phyloP scores from a whole-genome alignment of 129 eudicot species.

The Escallonia rubra region DNA sequence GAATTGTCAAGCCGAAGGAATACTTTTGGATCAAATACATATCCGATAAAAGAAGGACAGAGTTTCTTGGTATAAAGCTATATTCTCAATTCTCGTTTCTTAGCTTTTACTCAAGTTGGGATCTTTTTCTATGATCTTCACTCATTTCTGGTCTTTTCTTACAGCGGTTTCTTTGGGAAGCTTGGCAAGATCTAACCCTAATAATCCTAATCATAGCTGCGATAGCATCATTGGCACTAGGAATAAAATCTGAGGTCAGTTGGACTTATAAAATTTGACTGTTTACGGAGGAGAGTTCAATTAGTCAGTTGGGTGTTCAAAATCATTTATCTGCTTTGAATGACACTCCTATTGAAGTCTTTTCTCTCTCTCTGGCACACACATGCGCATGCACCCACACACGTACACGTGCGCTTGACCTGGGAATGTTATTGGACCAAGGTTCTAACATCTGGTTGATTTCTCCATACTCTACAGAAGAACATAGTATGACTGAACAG shows the following conservation, averaged over 20 bases:
- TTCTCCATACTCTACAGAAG: too few species aligned
- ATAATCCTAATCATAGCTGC: constrained; percentile 84
- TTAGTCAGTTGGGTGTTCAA: neutral
- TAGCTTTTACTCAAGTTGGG: neutral
- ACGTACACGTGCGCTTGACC: neutral
- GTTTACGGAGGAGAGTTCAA: neutral
- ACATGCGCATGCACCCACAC: neutral
- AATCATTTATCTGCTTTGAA: neutral
- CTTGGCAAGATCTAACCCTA: constrained; percentile 89
- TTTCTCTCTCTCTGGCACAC: neutral
- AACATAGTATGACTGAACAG: too few species aligned
- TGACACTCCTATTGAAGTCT: constrained; percentile 6
- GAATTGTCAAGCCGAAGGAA: constrained; percentile 53
- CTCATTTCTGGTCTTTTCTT: constrained; percentile 6
- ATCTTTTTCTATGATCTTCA: neutral
- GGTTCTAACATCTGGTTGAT: too few species aligned
- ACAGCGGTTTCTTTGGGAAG: constrained; percentile 83
- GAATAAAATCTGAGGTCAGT: constrained; percentile 81
- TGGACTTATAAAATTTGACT: neutral
- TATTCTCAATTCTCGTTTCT: neutral
- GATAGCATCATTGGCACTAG: constrained; percentile 67
- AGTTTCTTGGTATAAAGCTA: constrained; percentile 48
- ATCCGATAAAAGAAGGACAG: constrained; percentile 77
- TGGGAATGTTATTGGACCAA: neutral
- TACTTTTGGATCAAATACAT: constrained; percentile 84